Evolutionary conservation across 1,139 yeast species (phyloP).

Genomic region (Protomyces macrosporus): DNA sequence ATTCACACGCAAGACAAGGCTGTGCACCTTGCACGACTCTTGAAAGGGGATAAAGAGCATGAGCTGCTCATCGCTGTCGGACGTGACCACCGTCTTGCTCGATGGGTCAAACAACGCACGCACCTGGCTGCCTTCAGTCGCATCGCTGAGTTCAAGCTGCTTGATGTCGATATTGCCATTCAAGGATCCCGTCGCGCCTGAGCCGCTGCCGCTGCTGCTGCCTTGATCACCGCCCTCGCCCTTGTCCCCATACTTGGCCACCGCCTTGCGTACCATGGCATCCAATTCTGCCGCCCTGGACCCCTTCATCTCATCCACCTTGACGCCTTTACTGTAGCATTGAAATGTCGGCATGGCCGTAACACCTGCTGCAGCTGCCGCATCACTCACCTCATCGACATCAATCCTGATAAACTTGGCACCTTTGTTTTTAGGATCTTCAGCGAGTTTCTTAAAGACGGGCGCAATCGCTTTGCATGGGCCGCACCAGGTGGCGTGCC

Average conservation of each 20-base stretch:
- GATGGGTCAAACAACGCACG: conserved; percentile 12
- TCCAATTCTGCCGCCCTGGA: conserved; percentile 47
- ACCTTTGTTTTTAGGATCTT: conserved; percentile 40
- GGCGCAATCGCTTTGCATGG: conserved; percentile 89
- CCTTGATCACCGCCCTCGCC: not conserved
- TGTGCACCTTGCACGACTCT: conserved; percentile 24
- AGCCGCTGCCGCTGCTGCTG: not conserved
- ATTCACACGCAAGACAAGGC: conserved; percentile 7
- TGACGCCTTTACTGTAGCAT: conserved; percentile 62
- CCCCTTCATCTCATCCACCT: conserved; percentile 63
- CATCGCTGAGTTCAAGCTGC: conserved; percentile 16
- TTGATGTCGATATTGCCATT: conserved; percentile 15
- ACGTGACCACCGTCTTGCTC: conserved; percentile 10
- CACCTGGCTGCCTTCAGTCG: not conserved
- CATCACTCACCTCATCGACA: conserved; percentile 63
- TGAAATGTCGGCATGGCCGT: conserved; percentile 62
- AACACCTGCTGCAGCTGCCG: conserved; percentile 35
- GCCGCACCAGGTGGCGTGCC: conserved; percentile 89
- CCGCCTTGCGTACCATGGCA: conserved; percentile 12
- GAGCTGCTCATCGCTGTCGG: conserved; percentile 30
- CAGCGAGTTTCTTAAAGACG: conserved; percentile 57
- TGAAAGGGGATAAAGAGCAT: conserved; percentile 29
- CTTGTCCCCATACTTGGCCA: not conserved
- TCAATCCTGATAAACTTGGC: conserved; percentile 66
- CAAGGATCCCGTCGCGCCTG: not conserved